Base-by-base conservation (phyloP, 2,329 filamentous ascomycete genomes). In the Cladosporium oxysporum region DNA sequence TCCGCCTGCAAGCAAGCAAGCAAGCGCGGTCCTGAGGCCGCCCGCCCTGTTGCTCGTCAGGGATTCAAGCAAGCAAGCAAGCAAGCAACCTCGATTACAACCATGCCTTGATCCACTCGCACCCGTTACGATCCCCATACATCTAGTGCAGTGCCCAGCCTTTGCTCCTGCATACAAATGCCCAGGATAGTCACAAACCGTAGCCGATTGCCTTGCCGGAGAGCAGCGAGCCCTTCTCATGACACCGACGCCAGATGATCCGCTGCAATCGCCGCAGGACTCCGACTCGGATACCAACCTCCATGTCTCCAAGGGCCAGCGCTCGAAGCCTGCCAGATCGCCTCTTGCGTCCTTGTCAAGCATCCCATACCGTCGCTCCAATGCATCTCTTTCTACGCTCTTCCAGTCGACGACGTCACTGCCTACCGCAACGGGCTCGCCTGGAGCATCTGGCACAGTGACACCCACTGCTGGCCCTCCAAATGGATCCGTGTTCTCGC, bases 231-330 rank as follows among this genome's bases (percentile, higher is more conserved):
- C 33, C 35, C 49, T 57, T 63, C 61, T 77, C 71, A 91, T 91
- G 89, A 88, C 88, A 85, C 84, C 87, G 79, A 81, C 85, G 76
- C 82, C 85, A 77, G 82, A 90, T 87, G 81, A 84, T 75, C 84
- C 87, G 73, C 83, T 86, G 80, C 86, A 89, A 79, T 87, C 89
- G 77, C 85, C 90, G 79, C 87, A 89, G 78, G 86, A 89, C 74
- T 85, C 90, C 78, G 88, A 90, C 74, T 81, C 87, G 75, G 88
- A 88, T 71, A 84, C 87, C 71, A 86, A 89, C 66, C 81, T 85
- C 75, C 77, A 79, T 65, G 78, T 88, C 66, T 84, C 87, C 69
- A 91, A 89, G 80, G 81, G 47, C 26, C 58, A 35, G 37, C 47
- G 23, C 44, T 58, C 58, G 26, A 63, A 44, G 26, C 77, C 81